Evolutionary conservation across 192 early-diverging fungal genomes (phyloP).

Genomic region (Backusella circina): DNA sequence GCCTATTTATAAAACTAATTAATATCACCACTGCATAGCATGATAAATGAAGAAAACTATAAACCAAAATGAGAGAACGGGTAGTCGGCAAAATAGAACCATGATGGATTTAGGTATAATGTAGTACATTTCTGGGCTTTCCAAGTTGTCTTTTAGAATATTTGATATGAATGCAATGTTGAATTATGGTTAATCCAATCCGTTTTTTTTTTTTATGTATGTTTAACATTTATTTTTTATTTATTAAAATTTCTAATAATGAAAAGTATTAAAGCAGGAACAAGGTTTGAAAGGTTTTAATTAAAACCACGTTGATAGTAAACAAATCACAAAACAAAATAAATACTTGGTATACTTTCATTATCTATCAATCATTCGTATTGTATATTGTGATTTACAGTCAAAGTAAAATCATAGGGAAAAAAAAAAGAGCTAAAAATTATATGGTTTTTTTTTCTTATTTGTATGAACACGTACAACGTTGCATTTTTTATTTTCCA

Average conservation of each 20-base stretch:
- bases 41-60: not conserved
- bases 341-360: not conserved
- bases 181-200: not conserved
- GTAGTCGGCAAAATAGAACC: not conserved
- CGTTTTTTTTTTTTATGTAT: not conserved
- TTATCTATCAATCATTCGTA: not conserved
- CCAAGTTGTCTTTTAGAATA: conserved; percentile 2
- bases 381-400: not conserved
- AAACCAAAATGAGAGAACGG: not conserved
- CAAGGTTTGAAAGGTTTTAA: not conserved
- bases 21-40: not conserved
- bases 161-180: not conserved
- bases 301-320: not conserved
- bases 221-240: not conserved
- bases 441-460: not conserved
- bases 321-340: not conserved
- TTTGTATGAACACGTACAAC: not conserved
- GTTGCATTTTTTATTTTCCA: not conserved
- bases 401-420: not conserved
- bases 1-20: not conserved
- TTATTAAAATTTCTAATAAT: not conserved
- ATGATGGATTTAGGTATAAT: not conserved
- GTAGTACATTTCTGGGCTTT: not conserved
- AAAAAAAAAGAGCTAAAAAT: not conserved
- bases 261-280: not conserved